Conservation (phyloP, 139 green algal genomes). For the Yamagishiella unicocca region DNA sequence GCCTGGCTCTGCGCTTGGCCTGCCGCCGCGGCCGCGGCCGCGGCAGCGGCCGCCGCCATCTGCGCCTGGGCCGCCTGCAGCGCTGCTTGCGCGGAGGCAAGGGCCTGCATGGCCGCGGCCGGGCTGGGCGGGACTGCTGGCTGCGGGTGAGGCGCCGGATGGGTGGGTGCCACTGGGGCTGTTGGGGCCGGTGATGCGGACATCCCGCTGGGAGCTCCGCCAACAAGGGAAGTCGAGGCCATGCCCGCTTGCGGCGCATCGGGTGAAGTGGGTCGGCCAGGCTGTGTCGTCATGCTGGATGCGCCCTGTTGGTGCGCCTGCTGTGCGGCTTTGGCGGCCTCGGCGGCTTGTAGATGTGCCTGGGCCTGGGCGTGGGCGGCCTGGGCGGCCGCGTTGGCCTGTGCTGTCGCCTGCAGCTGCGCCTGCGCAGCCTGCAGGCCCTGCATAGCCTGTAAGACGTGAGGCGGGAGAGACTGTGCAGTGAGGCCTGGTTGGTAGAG, state of each 20-base stretch:
- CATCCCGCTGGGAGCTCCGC: too few relatives aligned
- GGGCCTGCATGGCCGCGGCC: conserved; percentile 34
- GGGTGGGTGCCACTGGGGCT: too few relatives aligned
- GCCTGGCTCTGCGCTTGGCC: conserved; percentile 29
- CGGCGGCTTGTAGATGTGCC: conserved; percentile 35
- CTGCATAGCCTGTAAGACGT: conserved; percentile 37
- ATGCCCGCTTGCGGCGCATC: neutral
- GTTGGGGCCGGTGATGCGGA: too few relatives aligned
- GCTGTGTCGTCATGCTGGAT: neutral
- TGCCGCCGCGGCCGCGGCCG: conserved; percentile 10
- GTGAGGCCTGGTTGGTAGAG: neutral
- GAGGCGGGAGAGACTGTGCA: neutral
- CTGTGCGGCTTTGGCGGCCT: conserved; percentile 32
- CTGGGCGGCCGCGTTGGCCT: conserved; percentile 30
- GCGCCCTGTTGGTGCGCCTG: conserved; percentile 4
- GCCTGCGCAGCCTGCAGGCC: conserved; percentile 34
- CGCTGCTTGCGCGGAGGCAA: conserved; percentile 20
- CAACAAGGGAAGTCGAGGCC: too few relatives aligned
- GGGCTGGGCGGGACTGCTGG: neutral
- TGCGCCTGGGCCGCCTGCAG: conserved; percentile 37
- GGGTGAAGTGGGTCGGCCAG: conserved; percentile 4
- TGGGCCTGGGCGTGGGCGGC: conserved; percentile 18
- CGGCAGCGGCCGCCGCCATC: conserved; percentile 30
- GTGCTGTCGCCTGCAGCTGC: conserved; percentile 24
- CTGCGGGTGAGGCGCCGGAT: too few relatives aligned